Evolutionary conservation across 2,329 filamentous ascomycete genomes (phyloP).

Genomic region (Exophiala sp.): DNA sequence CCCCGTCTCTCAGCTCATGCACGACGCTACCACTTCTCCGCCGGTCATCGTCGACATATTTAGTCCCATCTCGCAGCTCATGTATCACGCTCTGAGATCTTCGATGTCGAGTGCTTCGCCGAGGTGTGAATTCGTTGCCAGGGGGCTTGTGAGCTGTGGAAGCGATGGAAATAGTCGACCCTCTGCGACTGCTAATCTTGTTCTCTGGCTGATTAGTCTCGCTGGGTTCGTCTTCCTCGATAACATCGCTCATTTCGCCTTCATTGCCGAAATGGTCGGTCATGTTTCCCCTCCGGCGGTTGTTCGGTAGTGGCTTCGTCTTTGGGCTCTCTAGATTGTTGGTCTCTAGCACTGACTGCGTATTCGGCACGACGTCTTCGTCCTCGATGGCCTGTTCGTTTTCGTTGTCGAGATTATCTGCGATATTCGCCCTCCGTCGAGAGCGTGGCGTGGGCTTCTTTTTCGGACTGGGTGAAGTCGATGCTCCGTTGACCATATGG

Average conservation of each 20-base stretch:
- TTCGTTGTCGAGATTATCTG: conserved; percentile 15
- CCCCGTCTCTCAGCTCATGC: conserved; percentile 26
- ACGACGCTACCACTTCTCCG: conserved; percentile 17
- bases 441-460: background rate
- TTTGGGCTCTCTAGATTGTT: background rate
- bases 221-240: background rate
- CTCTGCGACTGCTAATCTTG: conserved; percentile 10
- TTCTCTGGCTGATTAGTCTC: background rate
- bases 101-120: conserved; percentile 14
- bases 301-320: background rate
- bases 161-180: conserved; percentile 12
- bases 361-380: background rate
- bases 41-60: conserved; percentile 25
- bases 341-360: background rate
- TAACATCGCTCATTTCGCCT: background rate
- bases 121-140: conserved; percentile 9
- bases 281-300: background rate
- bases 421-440: conserved; percentile 11
- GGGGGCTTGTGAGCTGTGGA: conserved; percentile 2
- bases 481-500: background rate
- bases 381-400: conserved; percentile 2
- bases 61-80: conserved; percentile 28
- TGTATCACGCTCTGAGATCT: conserved; percentile 24
- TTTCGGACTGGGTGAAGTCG: too few species aligned
- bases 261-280: background rate